Conservation (phyloP, 202 grass and related monocot genomes). For the Bolboschoenoplectus hybrid region DNA sequence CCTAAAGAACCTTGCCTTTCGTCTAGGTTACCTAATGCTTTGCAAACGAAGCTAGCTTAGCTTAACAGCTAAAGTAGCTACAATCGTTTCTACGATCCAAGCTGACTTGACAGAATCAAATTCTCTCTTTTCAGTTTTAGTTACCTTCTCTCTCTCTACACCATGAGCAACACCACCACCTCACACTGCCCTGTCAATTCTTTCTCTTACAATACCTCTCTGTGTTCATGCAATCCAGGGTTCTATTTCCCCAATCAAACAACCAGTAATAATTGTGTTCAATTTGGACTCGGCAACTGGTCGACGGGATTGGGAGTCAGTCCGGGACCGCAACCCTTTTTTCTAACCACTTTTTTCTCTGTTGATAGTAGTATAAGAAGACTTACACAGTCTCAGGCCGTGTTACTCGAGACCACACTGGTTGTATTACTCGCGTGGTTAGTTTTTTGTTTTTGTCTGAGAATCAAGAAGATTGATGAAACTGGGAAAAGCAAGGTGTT, state of each 20-base stretch:
- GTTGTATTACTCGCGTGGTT: slow-evolving; percentile 63
- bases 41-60: background rate
- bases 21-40: slow-evolving; percentile 1
- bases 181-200: slow-evolving; percentile 56
- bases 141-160: background rate
- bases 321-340: slow-evolving; percentile 54
- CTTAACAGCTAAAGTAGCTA: background rate
- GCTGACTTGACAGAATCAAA: background rate
- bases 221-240: slow-evolving; percentile 85
- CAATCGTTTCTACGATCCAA: background rate
- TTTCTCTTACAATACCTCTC: slow-evolving; percentile 70
- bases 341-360: slow-evolving; percentile 65
- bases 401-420: slow-evolving; percentile 68
- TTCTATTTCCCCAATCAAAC: slow-evolving; percentile 53
- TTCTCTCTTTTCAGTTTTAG: background rate
- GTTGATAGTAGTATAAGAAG: slow-evolving; percentile 71
- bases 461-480: slow-evolving; percentile 52
- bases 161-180: slow-evolving; percentile 28
- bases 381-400: slow-evolving; percentile 90
- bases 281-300: slow-evolving; percentile 54
- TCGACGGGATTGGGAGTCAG: slow-evolving; percentile 60
- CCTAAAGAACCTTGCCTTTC: slow-evolving; percentile 7
- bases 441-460: slow-evolving; percentile 65
- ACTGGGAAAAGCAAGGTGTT: slow-evolving; percentile 53
- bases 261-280: slow-evolving; percentile 26